These are phyloP conservation scores for Ceratocystis variospora DNA, from an alignment of 2,329 filamentous ascomycete species.

Conservation along the genomic window DNA sequence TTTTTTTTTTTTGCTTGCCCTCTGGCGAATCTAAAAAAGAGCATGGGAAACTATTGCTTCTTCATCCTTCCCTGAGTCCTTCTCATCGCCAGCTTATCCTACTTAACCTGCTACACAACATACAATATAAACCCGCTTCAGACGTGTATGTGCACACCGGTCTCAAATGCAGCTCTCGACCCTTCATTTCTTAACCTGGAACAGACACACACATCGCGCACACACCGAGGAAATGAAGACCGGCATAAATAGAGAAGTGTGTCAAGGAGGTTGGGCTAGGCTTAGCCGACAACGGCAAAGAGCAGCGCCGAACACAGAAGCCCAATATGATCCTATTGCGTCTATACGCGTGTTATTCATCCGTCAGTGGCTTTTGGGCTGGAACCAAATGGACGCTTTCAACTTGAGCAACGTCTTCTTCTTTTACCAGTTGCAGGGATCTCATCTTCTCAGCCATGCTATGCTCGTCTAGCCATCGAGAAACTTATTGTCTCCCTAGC, in stretches of 20 bases:
- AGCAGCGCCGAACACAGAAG: not conserved
- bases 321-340: not conserved
- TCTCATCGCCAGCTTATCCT: not conserved
- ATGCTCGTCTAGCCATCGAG: not conserved
- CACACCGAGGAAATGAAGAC: not conserved
- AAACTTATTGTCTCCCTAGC: not conserved
- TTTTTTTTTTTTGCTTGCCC: not conserved
- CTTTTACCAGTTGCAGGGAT: not conserved
- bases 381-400: not conserved
- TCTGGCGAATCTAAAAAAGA: not conserved
- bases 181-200: not conserved
- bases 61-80: not conserved
- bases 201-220: not conserved
- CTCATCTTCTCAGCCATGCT: not conserved
- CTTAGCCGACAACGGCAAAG: not conserved
- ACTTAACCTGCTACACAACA: not conserved
- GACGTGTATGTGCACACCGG: not conserved
- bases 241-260: not conserved
- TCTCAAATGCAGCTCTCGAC: not conserved
- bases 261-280: not conserved
- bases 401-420: not conserved
- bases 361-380: not conserved
- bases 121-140: not conserved
- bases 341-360: not conserved
- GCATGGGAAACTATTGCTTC: constrained; percentile 1